Base-by-base conservation (phyloP, 257 asterid species). In the Solanum neorickii region DNA sequence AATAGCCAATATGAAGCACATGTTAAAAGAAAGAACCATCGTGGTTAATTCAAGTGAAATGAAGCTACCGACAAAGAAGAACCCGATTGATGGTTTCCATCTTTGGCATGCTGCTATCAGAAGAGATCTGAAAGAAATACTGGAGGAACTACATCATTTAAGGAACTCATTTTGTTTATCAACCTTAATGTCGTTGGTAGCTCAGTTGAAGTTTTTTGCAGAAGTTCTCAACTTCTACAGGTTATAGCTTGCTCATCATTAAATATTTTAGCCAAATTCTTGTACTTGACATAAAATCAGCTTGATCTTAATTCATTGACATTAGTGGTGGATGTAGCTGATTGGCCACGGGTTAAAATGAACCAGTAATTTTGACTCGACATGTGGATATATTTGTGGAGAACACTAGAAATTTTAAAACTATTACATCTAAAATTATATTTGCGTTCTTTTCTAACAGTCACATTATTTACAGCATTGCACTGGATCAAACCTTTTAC, bases 201-300 rank as follows among this genome's bases (percentile, higher is more conserved):
- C 92, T 80, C 99, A 93, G 90, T 89, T 96, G 74, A 93, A 92
- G 84, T 95, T 96, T 90, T 86, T 93, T 87, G 90, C 93, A 72
- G 97, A 95, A 84, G 90, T 95, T 91, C 92, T 96, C 87, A 92
- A 93, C 91, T 93, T 92, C 91, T 95, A 96, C 86, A 93, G 98
- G 99, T 96, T 82, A 82, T 31, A 29, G 69, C 68, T 82, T 82
- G 85, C 29, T 18, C 46, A 20, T 49, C 69, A 82, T 25, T 82
- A 49, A 29, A 39, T 80, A 18, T 80, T 80, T 49, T n/a, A 49
- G 85, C 46, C 8, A 49, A 27, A 82, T 82, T 49, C 29, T 78
- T 29, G 31, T 82, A 29, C 44, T 80, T 5, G 46, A 49, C 29
- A 42, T 49, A 10, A 10, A 82, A 29, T 3, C 21, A 82, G 13